These are phyloP conservation scores for Reutealis trisperma DNA, from an alignment of 345 rosid species.

Conservation along the genomic window DNA sequence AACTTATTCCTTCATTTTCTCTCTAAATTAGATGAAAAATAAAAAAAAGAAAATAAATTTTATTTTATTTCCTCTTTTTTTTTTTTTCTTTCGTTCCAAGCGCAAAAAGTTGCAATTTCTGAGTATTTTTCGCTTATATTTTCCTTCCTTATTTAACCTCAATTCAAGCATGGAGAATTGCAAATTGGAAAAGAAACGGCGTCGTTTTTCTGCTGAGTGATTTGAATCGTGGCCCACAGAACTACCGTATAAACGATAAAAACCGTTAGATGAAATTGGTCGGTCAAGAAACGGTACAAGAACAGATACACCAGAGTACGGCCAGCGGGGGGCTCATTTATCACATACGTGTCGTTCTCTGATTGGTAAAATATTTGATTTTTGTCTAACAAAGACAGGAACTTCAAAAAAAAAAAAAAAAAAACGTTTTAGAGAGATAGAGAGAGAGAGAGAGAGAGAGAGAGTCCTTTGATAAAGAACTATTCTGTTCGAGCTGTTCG, in stretches of 20 bases:
- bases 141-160: no score
- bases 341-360: conserved; percentile 26
- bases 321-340: background rate
- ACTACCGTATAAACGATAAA: conserved; percentile 18
- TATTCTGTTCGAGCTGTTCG: conserved; percentile 32
- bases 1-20: no score
- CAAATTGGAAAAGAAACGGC: conserved; percentile 12
- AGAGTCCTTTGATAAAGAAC: conserved; percentile 24
- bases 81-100: no score
- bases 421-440: background rate
- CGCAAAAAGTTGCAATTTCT: no score
- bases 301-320: conserved; percentile 15
- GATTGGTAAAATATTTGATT: conserved; percentile 19
- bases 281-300: conserved; percentile 30
- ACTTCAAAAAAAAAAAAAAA: no score
- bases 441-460: conserved; percentile 7
- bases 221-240: conserved; percentile 1
- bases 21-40: no score
- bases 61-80: no score
- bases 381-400: conserved; percentile 1
- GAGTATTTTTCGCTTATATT: no score
- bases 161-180: no score
- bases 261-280: conserved; percentile 38
- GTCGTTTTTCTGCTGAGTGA: background rate
- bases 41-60: no score